phyloP scores from a whole-genome alignment of 495 filamentous ascomycete genomes.

The Hypoxylon cercidicola region DNA sequence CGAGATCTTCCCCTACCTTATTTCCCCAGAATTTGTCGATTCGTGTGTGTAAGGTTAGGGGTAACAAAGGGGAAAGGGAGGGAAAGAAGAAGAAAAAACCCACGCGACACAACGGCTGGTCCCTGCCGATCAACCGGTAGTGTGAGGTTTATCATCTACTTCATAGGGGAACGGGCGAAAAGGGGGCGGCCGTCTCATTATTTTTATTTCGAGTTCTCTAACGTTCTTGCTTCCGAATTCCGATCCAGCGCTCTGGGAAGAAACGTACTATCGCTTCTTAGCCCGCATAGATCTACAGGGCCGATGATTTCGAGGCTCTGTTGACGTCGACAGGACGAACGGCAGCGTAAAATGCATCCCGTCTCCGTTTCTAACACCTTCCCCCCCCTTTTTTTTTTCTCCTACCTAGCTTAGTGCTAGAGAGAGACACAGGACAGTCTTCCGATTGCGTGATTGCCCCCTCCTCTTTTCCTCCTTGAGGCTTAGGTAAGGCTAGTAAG shows the following conservation, averaged over 20 bases:
- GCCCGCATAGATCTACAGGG: conserved; percentile 25
- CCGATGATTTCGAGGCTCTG: conserved; percentile 13
- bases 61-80: no score
- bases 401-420: no score
- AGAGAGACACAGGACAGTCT: neutral
- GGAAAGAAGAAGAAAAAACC: conserved; percentile 9
- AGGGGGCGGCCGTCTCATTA: conserved; percentile 1
- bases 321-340: conserved; percentile 1
- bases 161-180: conserved; percentile 30
- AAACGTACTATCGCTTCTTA: conserved; percentile 3
- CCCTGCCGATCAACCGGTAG: conserved; percentile 38
- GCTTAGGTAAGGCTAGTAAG: conserved; percentile 41
- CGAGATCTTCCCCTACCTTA: conserved; percentile 23
- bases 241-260: conserved; percentile 32
- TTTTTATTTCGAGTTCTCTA: conserved; percentile 14
- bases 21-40: conserved; percentile 16
- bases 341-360: neutral
- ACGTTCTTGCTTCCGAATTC: conserved; percentile 19
- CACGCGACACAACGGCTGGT: conserved; percentile 24
- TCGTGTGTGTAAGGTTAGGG: neutral
- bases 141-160: conserved; percentile 37
- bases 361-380: conserved; percentile 6
- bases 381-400: neutral
- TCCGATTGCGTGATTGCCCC: conserved; percentile 34
- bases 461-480: conserved; percentile 22